These are phyloP conservation scores for Diaporthe citrichinensis DNA, from an alignment of 2,329 filamentous ascomycete genomes.

Conservation along the genomic window DNA sequence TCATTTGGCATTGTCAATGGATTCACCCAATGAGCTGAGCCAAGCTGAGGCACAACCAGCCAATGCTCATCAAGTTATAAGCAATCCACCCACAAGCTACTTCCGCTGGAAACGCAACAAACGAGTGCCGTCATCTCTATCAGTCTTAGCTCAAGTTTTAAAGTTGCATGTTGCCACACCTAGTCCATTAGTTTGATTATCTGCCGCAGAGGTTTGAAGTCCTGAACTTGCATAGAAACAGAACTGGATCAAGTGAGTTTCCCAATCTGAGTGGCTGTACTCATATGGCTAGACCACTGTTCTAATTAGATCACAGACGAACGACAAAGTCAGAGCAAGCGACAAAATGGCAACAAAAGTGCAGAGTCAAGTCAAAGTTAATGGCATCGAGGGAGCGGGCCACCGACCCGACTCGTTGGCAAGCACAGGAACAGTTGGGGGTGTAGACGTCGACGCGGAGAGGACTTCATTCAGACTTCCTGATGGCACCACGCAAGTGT, in stretches of 20 bases:
- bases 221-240: not conserved
- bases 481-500: slow-evolving; percentile 40
- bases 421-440: not conserved
- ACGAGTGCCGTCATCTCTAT: slow-evolving; percentile 28
- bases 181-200: not conserved
- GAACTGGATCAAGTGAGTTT: not conserved
- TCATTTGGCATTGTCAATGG: slow-evolving; percentile 16
- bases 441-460: slow-evolving; percentile 2
- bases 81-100: not conserved
- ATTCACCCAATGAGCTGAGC: slow-evolving; percentile 11
- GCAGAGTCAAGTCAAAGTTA: slow-evolving; percentile 21
- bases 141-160: not conserved
- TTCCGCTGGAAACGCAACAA: not conserved
- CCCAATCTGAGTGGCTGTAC: not conserved
- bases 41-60: not conserved
- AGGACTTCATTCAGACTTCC: slow-evolving; percentile 39
- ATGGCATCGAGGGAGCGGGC: slow-evolving; percentile 2
- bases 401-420: not conserved
- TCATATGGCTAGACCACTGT: not conserved
- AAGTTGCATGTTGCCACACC: not conserved
- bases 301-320: not conserved
- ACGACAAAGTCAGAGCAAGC: not conserved
- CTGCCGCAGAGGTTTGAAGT: not conserved
- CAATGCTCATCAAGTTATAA: slow-evolving; percentile 21
- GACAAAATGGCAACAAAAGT: slow-evolving; percentile 28